A percentile compares a stretch with the other conserved stretches of the same genome.
Evolutionary conservation across 2,329 filamentous ascomycete species (phyloP).

Genomic region (Incumbomyces delicatus): DNA sequence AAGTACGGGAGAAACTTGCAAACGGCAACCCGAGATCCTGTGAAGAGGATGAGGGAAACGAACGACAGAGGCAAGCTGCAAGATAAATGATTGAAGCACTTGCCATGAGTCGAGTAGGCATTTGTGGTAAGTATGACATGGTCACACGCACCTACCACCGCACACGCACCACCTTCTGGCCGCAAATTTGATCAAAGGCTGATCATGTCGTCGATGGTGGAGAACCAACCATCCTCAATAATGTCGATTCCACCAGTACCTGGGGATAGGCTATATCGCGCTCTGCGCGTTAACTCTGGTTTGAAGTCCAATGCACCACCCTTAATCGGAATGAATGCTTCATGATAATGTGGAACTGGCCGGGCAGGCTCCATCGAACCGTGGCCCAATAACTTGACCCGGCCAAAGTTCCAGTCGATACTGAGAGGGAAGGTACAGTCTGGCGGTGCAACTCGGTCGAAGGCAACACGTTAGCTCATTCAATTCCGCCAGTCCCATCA

Average conservation of each 20-base stretch:
- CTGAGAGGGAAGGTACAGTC: too few species aligned
- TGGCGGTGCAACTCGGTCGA: too few species aligned
- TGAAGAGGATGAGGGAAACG: not conserved
- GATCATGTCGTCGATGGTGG: constrained; percentile 1
- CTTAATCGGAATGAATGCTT: not conserved
- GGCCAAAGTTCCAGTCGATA: not conserved
- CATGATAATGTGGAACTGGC: not conserved
- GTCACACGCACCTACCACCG: constrained; percentile 4
- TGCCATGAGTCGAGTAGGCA: not conserved
- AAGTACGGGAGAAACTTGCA: not conserved
- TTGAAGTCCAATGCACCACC: not conserved
- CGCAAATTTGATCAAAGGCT: not conserved
- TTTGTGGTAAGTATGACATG: constrained; percentile 4
- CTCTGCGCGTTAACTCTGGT: not conserved
- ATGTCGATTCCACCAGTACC: not conserved
- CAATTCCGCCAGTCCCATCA: not conserved
- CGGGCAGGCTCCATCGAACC: not conserved
- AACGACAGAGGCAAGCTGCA: not conserved
- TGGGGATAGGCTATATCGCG: not conserved
- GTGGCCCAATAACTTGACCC: not conserved
- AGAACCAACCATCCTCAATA: constrained; percentile 8
- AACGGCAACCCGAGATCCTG: not conserved
- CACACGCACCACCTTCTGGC: not conserved
- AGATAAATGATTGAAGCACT: not conserved
- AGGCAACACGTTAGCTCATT: too few species aligned